Evolutionary conservation across 345 rosid species (phyloP).

Genomic region (Syzygium jambos): DNA sequence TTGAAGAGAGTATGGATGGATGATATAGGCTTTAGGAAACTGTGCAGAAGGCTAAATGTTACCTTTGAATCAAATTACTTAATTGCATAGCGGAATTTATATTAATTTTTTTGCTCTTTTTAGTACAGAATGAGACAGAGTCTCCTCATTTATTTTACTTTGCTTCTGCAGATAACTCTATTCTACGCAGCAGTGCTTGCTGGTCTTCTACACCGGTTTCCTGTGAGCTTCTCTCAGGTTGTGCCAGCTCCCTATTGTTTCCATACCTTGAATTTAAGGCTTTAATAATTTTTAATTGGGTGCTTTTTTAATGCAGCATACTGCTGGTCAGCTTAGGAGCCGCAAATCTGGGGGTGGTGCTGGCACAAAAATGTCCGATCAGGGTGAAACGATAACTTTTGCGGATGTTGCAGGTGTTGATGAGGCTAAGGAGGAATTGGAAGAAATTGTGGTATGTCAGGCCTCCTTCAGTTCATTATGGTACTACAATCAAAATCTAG

Average conservation of each 20-base stretch:
- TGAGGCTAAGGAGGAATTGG: slow-evolving; percentile 98
- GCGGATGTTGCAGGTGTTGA: slow-evolving; percentile 97
- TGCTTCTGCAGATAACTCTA: slow-evolving; percentile 57
- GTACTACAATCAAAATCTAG: not conserved
- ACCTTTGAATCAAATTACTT: not conserved
- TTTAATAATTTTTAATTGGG: slow-evolving; percentile 4
- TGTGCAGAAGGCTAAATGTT: not conserved
- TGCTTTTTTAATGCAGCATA: slow-evolving; percentile 30
- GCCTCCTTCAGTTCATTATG: not conserved
- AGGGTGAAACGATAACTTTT: slow-evolving; percentile 74
- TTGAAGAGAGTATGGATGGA: not conserved
- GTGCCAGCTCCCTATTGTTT: not conserved
- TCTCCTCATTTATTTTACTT: not conserved
- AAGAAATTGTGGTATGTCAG: slow-evolving; percentile 86
- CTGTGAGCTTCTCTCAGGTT: slow-evolving; percentile 80
- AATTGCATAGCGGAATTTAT: not conserved
- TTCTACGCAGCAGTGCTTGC: slow-evolving; percentile 78
- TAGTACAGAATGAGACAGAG: not conserved
- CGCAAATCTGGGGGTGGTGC: slow-evolving; percentile 61
- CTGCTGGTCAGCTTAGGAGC: slow-evolving; percentile 74
- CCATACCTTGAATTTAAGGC: not conserved
- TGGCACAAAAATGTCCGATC: slow-evolving; percentile 55
- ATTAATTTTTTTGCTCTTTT: not conserved
- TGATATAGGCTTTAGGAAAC: not conserved
- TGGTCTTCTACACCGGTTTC: slow-evolving; percentile 70